Evolutionary conservation across 768 basidiomycete genomes (phyloP).

Genomic region (Boletus rufocinnamomeus): DNA sequence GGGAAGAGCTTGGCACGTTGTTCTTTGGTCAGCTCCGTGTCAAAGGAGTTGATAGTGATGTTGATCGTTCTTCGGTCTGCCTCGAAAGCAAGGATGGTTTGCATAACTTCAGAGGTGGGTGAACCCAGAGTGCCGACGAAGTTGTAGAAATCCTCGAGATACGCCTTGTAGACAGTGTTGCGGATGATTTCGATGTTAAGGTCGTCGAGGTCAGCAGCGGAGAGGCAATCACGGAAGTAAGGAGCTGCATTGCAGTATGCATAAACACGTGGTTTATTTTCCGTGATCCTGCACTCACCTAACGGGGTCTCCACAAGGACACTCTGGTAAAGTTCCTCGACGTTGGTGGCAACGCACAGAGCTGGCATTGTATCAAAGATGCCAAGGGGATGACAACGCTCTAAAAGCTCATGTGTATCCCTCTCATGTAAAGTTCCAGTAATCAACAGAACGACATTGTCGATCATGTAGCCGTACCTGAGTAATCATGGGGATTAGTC

Average conservation of each 20-base stretch:
- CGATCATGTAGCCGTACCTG: slow-evolving; percentile 99
- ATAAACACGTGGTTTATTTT: slow-evolving; percentile 6
- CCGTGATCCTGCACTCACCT: slow-evolving; percentile 53
- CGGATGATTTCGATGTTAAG: slow-evolving; percentile 99
- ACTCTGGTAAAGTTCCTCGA: slow-evolving; percentile 95
- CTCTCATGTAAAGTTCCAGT: slow-evolving; percentile 96
- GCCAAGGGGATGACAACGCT: slow-evolving; percentile 95
- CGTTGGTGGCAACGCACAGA: slow-evolving; percentile 97
- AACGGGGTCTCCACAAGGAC: slow-evolving; percentile 97
- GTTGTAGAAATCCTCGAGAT: slow-evolving; percentile 94
- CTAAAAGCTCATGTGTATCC: slow-evolving; percentile 94
- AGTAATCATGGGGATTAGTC: slow-evolving; percentile 9
- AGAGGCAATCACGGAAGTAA: slow-evolving; percentile 95
- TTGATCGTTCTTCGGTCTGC: slow-evolving; percentile 96
- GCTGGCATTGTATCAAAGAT: slow-evolving; percentile 99
- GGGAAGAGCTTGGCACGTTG: slow-evolving; percentile 94
- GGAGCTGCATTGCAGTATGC: slow-evolving; percentile 54
- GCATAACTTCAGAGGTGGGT: slow-evolving; percentile 92
- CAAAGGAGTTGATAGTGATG: slow-evolving; percentile 99
- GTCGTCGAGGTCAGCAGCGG: slow-evolving; percentile 95
- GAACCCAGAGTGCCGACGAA: slow-evolving; percentile 79
- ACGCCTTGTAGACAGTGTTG: slow-evolving; percentile 98
- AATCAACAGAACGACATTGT: slow-evolving; percentile 97
- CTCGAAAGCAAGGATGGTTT: slow-evolving; percentile 89
- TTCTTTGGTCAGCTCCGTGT: slow-evolving; percentile 93